Percentiles rank a stretch among this genome's conserved stretches.
Conservation (phyloP, 78 protist genomes). For the Dictyostelium citrinum region DNA sequence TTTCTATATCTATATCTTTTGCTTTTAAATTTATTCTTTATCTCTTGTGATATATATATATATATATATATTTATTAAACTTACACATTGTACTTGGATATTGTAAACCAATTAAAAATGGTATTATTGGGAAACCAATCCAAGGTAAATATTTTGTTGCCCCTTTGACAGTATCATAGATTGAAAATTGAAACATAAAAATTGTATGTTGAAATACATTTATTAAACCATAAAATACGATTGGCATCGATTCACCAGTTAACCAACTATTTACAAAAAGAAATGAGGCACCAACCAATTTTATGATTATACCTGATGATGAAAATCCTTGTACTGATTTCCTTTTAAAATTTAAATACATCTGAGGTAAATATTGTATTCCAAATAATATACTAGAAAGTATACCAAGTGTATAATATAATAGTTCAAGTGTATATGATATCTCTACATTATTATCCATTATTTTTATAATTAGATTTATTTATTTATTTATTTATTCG, state of each 20-base stretch:
- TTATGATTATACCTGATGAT: constrained; percentile 35
- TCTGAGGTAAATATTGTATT: constrained; percentile 60
- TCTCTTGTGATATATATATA: too few relatives aligned
- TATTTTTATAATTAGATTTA: background rate
- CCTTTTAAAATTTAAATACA: constrained; percentile 51
- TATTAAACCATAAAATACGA: constrained; percentile 58
- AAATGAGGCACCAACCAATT: constrained; percentile 68
- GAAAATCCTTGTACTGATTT: constrained; percentile 57
- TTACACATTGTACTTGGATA: constrained; percentile 59
- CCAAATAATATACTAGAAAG: constrained; percentile 35
- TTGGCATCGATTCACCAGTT: constrained; percentile 56
- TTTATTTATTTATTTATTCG: background rate
- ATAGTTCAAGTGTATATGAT: background rate
- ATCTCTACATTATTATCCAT: background rate
- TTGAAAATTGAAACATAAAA: constrained; percentile 49
- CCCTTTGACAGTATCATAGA: background rate
- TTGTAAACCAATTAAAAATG: constrained; percentile 25
- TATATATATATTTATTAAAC: too few relatives aligned
- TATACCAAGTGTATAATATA: constrained; percentile 42
- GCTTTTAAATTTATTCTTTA: too few relatives aligned
- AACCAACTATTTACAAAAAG: constrained; percentile 53
- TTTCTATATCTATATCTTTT: background rate
- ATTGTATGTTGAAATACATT: constrained; percentile 68
- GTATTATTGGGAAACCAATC: constrained; percentile 46
- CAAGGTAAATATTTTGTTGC: constrained; percentile 31